These are phyloP conservation scores for Cryptosporidium baileyi DNA, from an alignment of 169 alveolate genomes.

Conservation along the genomic window DNA sequence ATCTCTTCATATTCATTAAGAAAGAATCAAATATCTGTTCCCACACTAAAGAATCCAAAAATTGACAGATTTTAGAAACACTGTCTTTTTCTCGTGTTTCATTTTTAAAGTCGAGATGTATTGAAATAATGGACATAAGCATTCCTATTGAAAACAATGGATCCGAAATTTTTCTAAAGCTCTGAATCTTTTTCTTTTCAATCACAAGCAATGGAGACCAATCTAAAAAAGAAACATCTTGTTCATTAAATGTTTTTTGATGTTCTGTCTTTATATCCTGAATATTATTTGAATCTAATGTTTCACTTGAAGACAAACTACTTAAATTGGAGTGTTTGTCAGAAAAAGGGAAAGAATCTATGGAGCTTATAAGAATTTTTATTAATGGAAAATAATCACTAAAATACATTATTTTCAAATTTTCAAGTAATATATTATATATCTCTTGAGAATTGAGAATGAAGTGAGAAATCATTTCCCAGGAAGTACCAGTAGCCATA, in stretches of 20 bases:
- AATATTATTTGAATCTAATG: background rate
- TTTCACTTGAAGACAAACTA: background rate
- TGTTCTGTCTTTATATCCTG: too few relatives aligned
- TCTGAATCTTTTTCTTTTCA: slow-evolving; percentile 15
- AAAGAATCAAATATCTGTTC: background rate
- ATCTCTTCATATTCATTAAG: slow-evolving; percentile 27
- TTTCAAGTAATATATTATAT: background rate
- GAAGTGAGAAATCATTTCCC: slow-evolving; percentile 37
- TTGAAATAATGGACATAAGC: slow-evolving; percentile 10
- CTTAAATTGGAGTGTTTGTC: background rate
- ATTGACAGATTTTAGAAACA: background rate
- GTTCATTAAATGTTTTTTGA: background rate
- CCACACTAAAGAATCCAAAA: background rate
- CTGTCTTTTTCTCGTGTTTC: background rate
- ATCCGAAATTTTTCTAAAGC: slow-evolving; percentile 46
- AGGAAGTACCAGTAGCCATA: slow-evolving; percentile 35
- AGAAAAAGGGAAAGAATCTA: slow-evolving; percentile 13
- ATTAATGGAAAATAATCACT: background rate
- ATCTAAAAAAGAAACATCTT: slow-evolving; percentile 10
- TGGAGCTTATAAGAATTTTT: background rate
- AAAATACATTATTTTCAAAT: background rate
- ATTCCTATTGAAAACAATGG: slow-evolving; percentile 27
- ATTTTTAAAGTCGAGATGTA: background rate
- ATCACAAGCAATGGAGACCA: slow-evolving; percentile 41
- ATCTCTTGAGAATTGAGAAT: background rate